Base-by-base conservation (phyloP, 2,329 filamentous ascomycete species). In the Diaporthe citrichinensis region DNA sequence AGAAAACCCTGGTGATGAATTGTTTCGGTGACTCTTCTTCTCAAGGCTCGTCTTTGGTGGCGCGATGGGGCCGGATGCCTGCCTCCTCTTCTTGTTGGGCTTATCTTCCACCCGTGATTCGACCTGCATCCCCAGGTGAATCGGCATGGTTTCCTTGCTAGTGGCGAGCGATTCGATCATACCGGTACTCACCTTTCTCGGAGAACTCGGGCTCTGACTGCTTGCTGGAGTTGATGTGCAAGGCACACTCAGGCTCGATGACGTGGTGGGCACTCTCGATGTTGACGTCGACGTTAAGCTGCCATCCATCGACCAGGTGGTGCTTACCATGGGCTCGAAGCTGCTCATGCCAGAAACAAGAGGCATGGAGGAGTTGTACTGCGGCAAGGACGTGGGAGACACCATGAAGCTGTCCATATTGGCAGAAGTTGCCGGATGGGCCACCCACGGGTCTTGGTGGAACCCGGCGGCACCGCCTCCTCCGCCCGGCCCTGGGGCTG, bases 321-420 rank as follows among this genome's bases (percentile, higher is more conserved):
- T 62, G 34, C n/a, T 73, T 6, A 73, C 49, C n/a, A 55, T 23
- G 2, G 71, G 71, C 46, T 73, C 71, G 15, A 73, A 73, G 58
- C 46, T 44, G 58, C 46, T 73, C n/a, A 65, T 65, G 17, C 58
- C 71, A 1, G 71, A 15, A 14, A 65, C 23, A 1, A 62, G 20
- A n/a, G 58, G 46, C 15, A 36, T 25, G 1, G 69, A 2, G 15
- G 17, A 17, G 25, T 8, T 39, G 28, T 59, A 61, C 1, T 39
- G 69, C 2, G 55, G 31, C 8, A 59, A 3, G 14, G 41, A 58
- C 7, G 41, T 20, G 9, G 28, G 28, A 34, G 69, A 36, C 23
- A 20, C 44, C 23, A 55, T 51, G n/a, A 49, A 25, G n/a, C 15
- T 46, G n/a, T 51, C 39, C 28, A 72, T 36, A 12, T 20, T 31